phyloP scores from a whole-genome alignment of 805 yeast genomes.

The Groenewaldozyma tartarivorans region DNA sequence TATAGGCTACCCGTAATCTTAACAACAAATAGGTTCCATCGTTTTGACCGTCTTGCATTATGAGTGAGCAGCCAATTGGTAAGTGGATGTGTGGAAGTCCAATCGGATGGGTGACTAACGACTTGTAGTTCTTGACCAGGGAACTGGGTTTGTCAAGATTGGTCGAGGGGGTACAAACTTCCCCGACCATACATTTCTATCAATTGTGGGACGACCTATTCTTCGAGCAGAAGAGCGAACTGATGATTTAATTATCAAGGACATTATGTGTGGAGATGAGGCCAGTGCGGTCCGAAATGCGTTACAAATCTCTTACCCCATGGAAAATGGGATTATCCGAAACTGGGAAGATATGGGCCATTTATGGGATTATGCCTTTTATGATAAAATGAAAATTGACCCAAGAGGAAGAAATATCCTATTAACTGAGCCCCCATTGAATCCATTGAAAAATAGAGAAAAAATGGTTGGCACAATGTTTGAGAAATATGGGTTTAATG shows the following conservation, averaged over 20 bases:
- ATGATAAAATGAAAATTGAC: constrained; percentile 77
- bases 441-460: constrained; percentile 84
- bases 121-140: constrained; percentile 78
- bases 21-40: no score
- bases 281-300: constrained; percentile 86
- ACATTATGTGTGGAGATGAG: constrained; percentile 96
- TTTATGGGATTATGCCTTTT: constrained; percentile 95
- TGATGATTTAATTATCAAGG: constrained; percentile 51
- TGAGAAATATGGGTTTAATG: constrained; percentile 82
- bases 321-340: constrained; percentile 96
- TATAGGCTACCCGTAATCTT: no score
- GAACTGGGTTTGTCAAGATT: constrained; percentile 96
- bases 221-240: constrained; percentile 91
- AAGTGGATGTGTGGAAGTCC: constrained; percentile 7
- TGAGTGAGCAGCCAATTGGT: constrained; percentile 28
- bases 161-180: constrained; percentile 96
- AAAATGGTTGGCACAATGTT: constrained; percentile 88
- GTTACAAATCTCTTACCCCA: constrained; percentile 89
- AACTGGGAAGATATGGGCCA: constrained; percentile 99
- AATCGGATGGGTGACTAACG: neutral
- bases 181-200: constrained; percentile 95
- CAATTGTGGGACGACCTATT: constrained; percentile 95
- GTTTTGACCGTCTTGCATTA: no score
- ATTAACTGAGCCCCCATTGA: constrained; percentile 97
- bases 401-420: constrained; percentile 68